These are phyloP conservation scores for Torrubiellomyces zombiae DNA, from an alignment of 2,329 filamentous ascomycete genomes.

Conservation along the genomic window DNA sequence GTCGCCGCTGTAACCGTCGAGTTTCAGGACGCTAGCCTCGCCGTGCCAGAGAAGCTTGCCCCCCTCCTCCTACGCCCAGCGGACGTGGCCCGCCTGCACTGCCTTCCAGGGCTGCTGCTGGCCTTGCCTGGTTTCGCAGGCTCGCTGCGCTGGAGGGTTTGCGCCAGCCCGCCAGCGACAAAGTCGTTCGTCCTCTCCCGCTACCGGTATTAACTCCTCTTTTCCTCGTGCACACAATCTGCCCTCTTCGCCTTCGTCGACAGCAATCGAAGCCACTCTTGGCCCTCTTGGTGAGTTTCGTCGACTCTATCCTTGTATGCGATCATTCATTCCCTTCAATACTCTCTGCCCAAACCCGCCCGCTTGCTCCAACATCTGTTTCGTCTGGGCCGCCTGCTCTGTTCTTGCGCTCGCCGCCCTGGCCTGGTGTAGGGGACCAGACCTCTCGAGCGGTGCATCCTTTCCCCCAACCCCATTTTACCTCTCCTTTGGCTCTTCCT, in stretches of 20 bases:
- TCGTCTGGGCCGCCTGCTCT: not conserved
- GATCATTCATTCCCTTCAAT: constrained; percentile 15
- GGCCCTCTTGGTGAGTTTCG: constrained; percentile 21
- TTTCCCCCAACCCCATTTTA: constrained; percentile 1
- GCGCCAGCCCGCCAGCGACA: constrained; percentile 14
- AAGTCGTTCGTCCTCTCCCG: constrained; percentile 23
- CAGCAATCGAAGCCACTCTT: constrained; percentile 15
- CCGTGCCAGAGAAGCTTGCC: too few species aligned
- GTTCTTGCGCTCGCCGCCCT: constrained; percentile 1
- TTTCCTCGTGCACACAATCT: constrained; percentile 26
- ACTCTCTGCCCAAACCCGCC: constrained; percentile 8
- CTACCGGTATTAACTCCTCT: constrained; percentile 25
- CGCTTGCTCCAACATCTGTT: not conserved
- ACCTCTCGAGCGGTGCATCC: not conserved
- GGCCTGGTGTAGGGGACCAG: constrained; percentile 1
- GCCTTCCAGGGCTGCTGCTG: too few species aligned
- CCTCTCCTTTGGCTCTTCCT: constrained; percentile 1
- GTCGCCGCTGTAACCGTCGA: too few species aligned
- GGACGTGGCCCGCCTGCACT: too few species aligned
- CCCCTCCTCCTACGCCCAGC: too few species aligned
- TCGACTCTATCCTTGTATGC: constrained; percentile 17
- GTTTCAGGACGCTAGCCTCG: too few species aligned
- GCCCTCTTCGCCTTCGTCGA: constrained; percentile 17
- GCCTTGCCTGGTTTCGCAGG: too few species aligned
- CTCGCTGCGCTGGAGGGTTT: too few species aligned